A percentile compares a stretch with the other conserved stretches of the same genome.
Evolutionary conservation across 2,329 filamentous ascomycete species (phyloP).

Genomic region (Aspergillus proliferans): DNA sequence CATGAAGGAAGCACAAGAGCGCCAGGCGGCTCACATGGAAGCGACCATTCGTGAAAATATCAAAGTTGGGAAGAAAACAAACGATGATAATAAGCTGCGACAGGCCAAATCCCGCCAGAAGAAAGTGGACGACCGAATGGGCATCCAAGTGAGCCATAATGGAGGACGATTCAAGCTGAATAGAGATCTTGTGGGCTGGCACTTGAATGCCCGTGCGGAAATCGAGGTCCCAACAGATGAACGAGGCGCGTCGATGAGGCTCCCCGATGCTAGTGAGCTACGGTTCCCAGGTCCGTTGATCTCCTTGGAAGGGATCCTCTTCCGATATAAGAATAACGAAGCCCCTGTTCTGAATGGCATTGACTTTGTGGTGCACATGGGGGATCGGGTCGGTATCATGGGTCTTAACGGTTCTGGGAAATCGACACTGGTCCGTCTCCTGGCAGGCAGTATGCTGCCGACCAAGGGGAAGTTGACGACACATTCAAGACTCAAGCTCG

Average conservation of each 20-base stretch:
- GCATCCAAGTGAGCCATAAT: constrained; percentile 63
- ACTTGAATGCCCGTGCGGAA: constrained; percentile 54
- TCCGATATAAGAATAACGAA: constrained; percentile 51
- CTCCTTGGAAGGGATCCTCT: constrained; percentile 63
- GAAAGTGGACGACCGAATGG: constrained; percentile 75
- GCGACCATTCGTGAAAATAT: constrained; percentile 69
- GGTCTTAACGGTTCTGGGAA: constrained; percentile 80
- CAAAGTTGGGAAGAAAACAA: constrained; percentile 66
- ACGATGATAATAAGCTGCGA: constrained; percentile 79
- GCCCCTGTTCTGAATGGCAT: constrained; percentile 55
- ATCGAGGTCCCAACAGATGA: constrained; percentile 64
- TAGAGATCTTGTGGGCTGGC: constrained; percentile 61
- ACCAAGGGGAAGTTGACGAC: constrained; percentile 56
- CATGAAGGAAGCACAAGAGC: constrained; percentile 77
- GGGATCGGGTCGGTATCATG: constrained; percentile 67
- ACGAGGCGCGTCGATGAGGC: constrained; percentile 50
- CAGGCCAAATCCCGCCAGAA: constrained; percentile 79
- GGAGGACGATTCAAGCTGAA: constrained; percentile 77
- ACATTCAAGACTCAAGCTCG: constrained; percentile 64
- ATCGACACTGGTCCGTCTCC: constrained; percentile 66
- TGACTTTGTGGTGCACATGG: constrained; percentile 63
- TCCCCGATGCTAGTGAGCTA: constrained; percentile 62
- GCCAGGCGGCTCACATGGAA: constrained; percentile 73
- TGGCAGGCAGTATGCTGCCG: constrained; percentile 56
- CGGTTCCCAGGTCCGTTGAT: constrained; percentile 70